Evolutionary conservation across 2,329 filamentous ascomycete genomes (phyloP).

Genomic region (Aspergillus intermedius): DNA sequence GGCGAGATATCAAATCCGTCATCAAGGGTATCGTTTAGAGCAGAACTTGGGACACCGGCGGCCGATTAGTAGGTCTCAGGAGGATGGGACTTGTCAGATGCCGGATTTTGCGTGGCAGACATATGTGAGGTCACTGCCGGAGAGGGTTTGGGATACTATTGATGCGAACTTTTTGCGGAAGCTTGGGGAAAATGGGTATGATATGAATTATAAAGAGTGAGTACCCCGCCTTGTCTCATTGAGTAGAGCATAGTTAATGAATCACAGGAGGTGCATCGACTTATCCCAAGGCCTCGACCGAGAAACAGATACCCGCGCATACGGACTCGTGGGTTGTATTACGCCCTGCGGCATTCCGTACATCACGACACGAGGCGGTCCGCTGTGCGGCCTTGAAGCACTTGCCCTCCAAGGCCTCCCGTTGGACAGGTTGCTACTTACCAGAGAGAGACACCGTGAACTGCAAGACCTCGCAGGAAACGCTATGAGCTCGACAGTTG

Average conservation of each 20-base stretch:
- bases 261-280: slow-evolving; percentile 46
- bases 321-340: slow-evolving; percentile 60
- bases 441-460: slow-evolving; percentile 54
- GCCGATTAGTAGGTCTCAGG: slow-evolving; percentile 56
- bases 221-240: slow-evolving; percentile 8
- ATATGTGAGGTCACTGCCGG: slow-evolving; percentile 48
- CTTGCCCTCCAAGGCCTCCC: slow-evolving; percentile 64
- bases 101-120: slow-evolving; percentile 51
- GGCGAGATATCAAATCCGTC: slow-evolving; percentile 51
- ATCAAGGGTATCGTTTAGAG: slow-evolving; percentile 49
- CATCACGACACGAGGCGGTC: slow-evolving; percentile 54
- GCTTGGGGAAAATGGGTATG: slow-evolving; percentile 42
- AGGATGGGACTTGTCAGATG: slow-evolving; percentile 46
- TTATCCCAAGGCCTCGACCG: slow-evolving; percentile 69
- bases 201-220: slow-evolving; percentile 53
- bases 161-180: slow-evolving; percentile 56
- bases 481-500: slow-evolving; percentile 69
- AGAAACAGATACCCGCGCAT: slow-evolving; percentile 39
- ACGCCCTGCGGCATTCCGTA: slow-evolving; percentile 61
- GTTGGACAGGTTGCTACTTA: slow-evolving; percentile 55
- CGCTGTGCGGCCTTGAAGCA: slow-evolving; percentile 57
- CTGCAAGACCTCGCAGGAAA: slow-evolving; percentile 69
- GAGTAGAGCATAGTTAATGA: background rate
- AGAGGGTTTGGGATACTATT: slow-evolving; percentile 59
- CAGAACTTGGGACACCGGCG: slow-evolving; percentile 48